Evolutionary conservation across 805 yeast genomes (phyloP).

Genomic region (Candida tallmaniae): DNA sequence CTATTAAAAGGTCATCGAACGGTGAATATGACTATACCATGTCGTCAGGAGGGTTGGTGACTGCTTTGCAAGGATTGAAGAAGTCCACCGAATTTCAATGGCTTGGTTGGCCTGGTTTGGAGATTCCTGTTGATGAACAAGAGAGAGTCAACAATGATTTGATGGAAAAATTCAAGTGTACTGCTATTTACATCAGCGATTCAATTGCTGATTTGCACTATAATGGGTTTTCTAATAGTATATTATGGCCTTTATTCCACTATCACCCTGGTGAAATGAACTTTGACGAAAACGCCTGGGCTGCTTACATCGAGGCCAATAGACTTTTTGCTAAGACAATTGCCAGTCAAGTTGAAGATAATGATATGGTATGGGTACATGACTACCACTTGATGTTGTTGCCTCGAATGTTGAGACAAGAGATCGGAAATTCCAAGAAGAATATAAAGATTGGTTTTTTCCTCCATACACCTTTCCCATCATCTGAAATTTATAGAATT

Average conservation of each 20-base stretch:
- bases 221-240: slow-evolving; percentile 92
- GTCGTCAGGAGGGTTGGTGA: slow-evolving; percentile 97
- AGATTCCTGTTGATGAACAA: slow-evolving; percentile 74
- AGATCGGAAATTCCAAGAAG: slow-evolving; percentile 42
- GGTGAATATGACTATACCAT: slow-evolving; percentile 77
- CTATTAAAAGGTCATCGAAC: slow-evolving; percentile 60
- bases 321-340: slow-evolving; percentile 72
- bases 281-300: slow-evolving; percentile 97
- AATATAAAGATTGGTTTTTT: slow-evolving; percentile 86
- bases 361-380: slow-evolving; percentile 95
- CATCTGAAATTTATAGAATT: slow-evolving; percentile 92
- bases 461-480: slow-evolving; percentile 96
- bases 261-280: slow-evolving; percentile 99
- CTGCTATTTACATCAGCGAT: slow-evolving; percentile 84
- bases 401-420: slow-evolving; percentile 79
- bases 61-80: slow-evolving; percentile 89
- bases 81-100: slow-evolving; percentile 83
- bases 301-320: slow-evolving; percentile 93
- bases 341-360: slow-evolving; percentile 64
- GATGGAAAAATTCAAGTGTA: slow-evolving; percentile 74
- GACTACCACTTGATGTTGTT: slow-evolving; percentile 95
- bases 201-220: slow-evolving; percentile 93
- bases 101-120: slow-evolving; percentile 96
- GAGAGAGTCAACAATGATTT: slow-evolving; percentile 65
- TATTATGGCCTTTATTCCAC: slow-evolving; percentile 96